Evolutionary conservation across 768 basidiomycete genomes (phyloP).

Genomic region (Russula sp.): DNA sequence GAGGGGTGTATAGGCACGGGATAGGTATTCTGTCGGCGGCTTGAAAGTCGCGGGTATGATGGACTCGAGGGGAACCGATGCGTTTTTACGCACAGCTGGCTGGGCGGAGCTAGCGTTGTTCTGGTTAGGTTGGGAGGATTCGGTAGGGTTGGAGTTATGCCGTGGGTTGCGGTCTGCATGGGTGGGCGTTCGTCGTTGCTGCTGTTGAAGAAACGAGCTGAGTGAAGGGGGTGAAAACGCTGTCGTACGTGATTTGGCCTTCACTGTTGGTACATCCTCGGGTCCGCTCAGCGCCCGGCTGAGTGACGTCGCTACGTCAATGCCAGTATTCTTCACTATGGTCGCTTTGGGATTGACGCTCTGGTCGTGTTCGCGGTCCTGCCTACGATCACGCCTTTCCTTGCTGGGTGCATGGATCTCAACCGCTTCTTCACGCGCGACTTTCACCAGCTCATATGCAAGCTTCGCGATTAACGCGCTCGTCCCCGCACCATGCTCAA

Average conservation of each 20-base stretch:
- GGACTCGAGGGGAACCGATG: slow-evolving; percentile 67
- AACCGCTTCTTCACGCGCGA: slow-evolving; percentile 62
- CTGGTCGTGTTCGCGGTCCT: slow-evolving; percentile 26
- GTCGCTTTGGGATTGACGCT: slow-evolving; percentile 21
- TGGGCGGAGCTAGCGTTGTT: slow-evolving; percentile 31
- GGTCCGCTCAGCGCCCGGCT: slow-evolving; percentile 29
- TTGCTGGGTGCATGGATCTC: slow-evolving; percentile 48
- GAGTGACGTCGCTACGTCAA: slow-evolving; percentile 44
- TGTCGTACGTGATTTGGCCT: slow-evolving; percentile 37
- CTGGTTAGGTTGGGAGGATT: slow-evolving; percentile 19
- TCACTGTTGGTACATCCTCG: slow-evolving; percentile 18
- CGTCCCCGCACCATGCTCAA: slow-evolving; percentile 65
- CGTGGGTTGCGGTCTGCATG: slow-evolving; percentile 32
- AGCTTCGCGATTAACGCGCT: slow-evolving; percentile 56
- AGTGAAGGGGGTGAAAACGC: slow-evolving; percentile 59
- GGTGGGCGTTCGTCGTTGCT: slow-evolving; percentile 44
- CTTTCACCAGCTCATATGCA: slow-evolving; percentile 64
- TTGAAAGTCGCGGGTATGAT: slow-evolving; percentile 79
- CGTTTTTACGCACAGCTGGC: slow-evolving; percentile 35
- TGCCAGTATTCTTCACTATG: slow-evolving; percentile 34
- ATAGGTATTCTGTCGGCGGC: slow-evolving; percentile 82
- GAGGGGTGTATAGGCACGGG: slow-evolving; percentile 68
- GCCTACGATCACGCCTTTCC: slow-evolving; percentile 41
- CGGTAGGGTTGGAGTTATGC: slow-evolving; percentile 6
- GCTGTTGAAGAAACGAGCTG: slow-evolving; percentile 55